Conservation (phyloP, 2,329 filamentous ascomycete genomes). For the Ascochyta fabae region DNA sequence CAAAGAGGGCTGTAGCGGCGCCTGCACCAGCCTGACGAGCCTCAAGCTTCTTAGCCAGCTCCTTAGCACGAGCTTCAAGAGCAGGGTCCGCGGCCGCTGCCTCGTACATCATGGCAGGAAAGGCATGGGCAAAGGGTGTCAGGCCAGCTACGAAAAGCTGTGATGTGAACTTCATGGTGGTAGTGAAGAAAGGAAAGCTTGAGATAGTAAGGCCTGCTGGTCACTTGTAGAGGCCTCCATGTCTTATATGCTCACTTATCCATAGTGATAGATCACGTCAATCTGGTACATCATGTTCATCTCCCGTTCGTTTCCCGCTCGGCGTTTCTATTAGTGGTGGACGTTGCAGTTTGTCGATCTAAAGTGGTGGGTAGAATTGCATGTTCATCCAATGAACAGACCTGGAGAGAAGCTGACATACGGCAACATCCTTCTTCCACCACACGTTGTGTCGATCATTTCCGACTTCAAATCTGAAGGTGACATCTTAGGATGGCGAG, state of each 20-base stretch:
- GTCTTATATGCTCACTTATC: neutral
- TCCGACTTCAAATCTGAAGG: neutral
- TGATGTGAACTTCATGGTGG: slow-evolving; percentile 25
- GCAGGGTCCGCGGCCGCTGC: slow-evolving; percentile 28
- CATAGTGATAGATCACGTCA: neutral
- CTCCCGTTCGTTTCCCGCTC: neutral
- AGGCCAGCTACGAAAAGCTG: slow-evolving; percentile 17
- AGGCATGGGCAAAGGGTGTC: slow-evolving; percentile 24
- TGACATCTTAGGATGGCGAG: neutral
- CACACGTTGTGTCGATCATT: slow-evolving; percentile 1
- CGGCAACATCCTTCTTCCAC: neutral
- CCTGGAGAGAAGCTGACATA: neutral
- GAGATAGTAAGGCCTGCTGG: neutral
- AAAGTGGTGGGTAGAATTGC: neutral
- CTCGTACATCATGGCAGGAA: slow-evolving; percentile 30
- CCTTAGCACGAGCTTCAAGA: slow-evolving; percentile 24
- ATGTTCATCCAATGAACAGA: neutral
- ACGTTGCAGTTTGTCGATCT: neutral
- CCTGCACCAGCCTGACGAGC: slow-evolving; percentile 26
- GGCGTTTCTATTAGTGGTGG: neutral
- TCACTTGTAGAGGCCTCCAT: neutral
- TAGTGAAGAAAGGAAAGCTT: neutral
- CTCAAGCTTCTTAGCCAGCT: slow-evolving; percentile 20
- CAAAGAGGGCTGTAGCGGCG: slow-evolving; percentile 29
- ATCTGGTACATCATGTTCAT: neutral